Conservation (phyloP, 2,329 filamentous ascomycete genomes). For the Nothophaeocryptopus gaeumannii region DNA sequence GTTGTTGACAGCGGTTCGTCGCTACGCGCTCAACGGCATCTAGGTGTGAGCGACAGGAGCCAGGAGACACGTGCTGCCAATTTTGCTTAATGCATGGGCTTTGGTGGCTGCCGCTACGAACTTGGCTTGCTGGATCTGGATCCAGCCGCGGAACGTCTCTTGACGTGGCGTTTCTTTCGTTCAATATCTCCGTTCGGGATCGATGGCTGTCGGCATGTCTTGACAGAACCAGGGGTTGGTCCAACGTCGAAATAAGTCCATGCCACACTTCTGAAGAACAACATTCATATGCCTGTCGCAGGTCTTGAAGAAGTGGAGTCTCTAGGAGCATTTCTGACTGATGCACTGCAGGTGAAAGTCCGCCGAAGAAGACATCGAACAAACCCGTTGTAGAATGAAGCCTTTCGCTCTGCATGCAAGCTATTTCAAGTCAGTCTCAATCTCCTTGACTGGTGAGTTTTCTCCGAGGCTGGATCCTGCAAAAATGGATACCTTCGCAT, state of each 20-base stretch:
- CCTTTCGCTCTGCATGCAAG: too few relatives aligned
- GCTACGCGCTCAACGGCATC: slow-evolving; percentile 8
- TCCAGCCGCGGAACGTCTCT: slow-evolving; percentile 1
- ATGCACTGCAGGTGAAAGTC: neutral
- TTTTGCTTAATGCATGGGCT: slow-evolving; percentile 9
- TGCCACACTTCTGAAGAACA: neutral
- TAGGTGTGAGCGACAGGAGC: slow-evolving; percentile 6
- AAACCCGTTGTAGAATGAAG: too few relatives aligned
- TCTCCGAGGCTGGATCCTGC: neutral
- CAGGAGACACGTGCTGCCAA: slow-evolving; percentile 8
- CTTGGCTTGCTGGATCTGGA: slow-evolving; percentile 1
- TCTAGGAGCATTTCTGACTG: neutral
- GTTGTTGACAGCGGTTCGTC: slow-evolving; percentile 2
- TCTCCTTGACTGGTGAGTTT: neutral
- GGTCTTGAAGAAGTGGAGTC: neutral
- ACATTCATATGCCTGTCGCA: neutral
- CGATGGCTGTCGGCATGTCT: neutral
- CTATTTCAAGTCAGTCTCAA: too few relatives aligned
- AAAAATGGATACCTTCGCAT: neutral
- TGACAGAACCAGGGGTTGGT: slow-evolving; percentile 2
- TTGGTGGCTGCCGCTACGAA: slow-evolving; percentile 8
- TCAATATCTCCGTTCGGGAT: neutral
- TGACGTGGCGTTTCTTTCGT: slow-evolving; percentile 3
- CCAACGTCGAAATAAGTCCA: neutral
- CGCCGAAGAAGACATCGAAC: neutral